A percentile compares a stretch with the other conserved stretches of the same genome.
Conservation (phyloP, 805 yeast genomes). For the Monosporozyma aquatica region DNA sequence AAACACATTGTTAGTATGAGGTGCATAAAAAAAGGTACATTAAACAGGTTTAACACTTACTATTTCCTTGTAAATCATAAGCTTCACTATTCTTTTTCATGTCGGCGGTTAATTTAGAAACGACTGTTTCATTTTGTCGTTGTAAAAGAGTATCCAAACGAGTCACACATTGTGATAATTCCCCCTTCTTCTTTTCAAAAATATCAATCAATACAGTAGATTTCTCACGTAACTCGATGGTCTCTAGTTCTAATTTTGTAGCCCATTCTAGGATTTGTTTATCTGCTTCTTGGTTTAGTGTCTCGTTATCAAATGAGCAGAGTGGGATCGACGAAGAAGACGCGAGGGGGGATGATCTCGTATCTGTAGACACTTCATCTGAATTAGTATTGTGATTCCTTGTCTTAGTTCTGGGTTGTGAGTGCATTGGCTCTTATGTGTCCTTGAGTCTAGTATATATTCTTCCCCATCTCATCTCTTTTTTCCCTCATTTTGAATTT, state of each 20-base stretch:
- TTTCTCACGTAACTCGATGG: constrained; percentile 34
- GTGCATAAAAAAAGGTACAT: no score
- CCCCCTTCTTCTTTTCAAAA: constrained; percentile 13
- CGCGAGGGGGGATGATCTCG: background rate
- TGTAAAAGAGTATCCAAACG: background rate
- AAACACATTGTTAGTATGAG: background rate
- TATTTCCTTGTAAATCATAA: background rate
- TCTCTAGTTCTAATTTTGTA: constrained; percentile 40
- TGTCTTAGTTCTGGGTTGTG: background rate
- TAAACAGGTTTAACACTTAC: background rate
- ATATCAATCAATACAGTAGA: constrained; percentile 14
- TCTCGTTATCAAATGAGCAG: constrained; percentile 1
- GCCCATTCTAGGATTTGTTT: constrained; percentile 41
- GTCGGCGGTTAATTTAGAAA: background rate
- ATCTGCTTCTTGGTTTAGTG: constrained; percentile 20
- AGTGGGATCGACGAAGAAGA: background rate
- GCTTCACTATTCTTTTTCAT: background rate
- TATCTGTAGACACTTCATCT: constrained; percentile 1
- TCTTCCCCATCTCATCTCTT: no score
- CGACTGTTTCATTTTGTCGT: background rate
- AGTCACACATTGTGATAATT: constrained; percentile 1
- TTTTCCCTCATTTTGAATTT: no score
- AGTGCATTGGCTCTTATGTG: no score
- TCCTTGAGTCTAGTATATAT: no score
- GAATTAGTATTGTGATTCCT: background rate